Percentiles rank a stretch among this genome's conserved stretches.
These are phyloP conservation scores for Verticillium alfalfae DNA, from an alignment of 2,329 filamentous ascomycete species.

Conservation along the genomic window DNA sequence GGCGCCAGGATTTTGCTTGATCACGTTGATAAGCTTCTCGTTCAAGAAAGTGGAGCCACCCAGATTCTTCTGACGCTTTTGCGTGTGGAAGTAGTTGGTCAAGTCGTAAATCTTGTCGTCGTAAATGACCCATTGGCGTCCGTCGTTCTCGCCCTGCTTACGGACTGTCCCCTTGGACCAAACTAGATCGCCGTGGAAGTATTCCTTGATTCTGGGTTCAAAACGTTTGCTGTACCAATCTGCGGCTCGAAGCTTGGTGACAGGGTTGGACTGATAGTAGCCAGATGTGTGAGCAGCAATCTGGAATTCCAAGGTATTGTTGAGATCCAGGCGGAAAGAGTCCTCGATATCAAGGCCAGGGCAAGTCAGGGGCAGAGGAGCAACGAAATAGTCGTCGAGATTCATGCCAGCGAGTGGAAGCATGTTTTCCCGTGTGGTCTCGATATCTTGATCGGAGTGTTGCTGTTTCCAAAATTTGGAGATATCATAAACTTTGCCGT, in stretches of 20 bases:
- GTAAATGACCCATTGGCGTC: conserved; percentile 76
- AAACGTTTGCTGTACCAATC: conserved; percentile 78
- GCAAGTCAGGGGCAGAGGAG: conserved; percentile 72
- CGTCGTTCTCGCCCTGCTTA: conserved; percentile 58
- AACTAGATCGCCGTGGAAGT: conserved; percentile 83
- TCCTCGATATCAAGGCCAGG: conserved; percentile 61
- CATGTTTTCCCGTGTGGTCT: conserved; percentile 64
- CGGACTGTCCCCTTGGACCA: conserved; percentile 56
- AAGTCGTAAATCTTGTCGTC: conserved; percentile 77
- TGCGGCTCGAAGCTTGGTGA: conserved; percentile 51
- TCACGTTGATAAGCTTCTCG: conserved; percentile 56
- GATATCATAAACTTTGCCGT: conserved; percentile 87
- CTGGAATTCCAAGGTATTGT: conserved; percentile 53
- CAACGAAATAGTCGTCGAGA: conserved; percentile 79
- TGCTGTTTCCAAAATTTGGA: conserved; percentile 79
- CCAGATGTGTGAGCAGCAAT: conserved; percentile 69
- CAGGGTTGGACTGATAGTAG: conserved; percentile 45
- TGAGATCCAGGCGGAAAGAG: conserved; percentile 52
- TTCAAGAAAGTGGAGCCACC: conserved; percentile 67
- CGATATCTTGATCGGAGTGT: conserved; percentile 68
- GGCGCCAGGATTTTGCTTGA: conserved; percentile 70
- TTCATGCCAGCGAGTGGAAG: conserved; percentile 69
- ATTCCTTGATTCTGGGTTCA: conserved; percentile 73
- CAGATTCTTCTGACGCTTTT: conserved; percentile 49
- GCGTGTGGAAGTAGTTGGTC: conserved; percentile 84